Percentiles rank a stretch among this genome's conserved stretches.
These are phyloP conservation scores for Kodamaea nitidulidarum DNA, from an alignment of 805 yeast genomes.

Conservation along the genomic window DNA sequence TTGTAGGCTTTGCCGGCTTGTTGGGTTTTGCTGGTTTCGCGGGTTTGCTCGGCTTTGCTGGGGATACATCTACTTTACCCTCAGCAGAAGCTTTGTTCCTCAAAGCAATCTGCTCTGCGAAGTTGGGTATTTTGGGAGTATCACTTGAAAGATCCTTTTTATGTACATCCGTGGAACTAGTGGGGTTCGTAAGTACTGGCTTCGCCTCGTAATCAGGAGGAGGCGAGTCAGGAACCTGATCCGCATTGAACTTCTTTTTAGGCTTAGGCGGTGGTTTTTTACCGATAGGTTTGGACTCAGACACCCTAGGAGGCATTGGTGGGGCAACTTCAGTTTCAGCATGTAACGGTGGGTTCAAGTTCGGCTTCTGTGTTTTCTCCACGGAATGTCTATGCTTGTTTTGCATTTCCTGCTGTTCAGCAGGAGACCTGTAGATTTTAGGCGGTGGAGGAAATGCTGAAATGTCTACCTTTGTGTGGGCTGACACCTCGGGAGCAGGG, in stretches of 20 bases:
- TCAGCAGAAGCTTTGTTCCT: constrained; percentile 3
- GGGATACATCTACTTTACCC: background rate
- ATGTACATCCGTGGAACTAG: background rate
- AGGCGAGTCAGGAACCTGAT: background rate
- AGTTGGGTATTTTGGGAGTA: constrained; percentile 16
- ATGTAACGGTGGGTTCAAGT: too few relatives aligned
- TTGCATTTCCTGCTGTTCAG: background rate
- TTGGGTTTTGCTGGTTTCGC: constrained; percentile 15
- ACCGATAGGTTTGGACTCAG: background rate
- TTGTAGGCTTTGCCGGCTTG: constrained; percentile 13
- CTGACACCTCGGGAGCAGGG: too few relatives aligned
- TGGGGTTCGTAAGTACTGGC: too few relatives aligned
- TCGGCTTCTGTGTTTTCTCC: background rate
- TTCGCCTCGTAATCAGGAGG: background rate
- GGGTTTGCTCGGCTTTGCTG: constrained; percentile 15
- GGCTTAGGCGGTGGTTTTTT: constrained; percentile 43
- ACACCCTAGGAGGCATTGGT: background rate
- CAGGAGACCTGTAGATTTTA: constrained; percentile 9
- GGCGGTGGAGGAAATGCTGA: constrained; percentile 16
- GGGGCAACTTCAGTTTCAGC: background rate
- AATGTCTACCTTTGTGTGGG: background rate
- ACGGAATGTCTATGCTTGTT: background rate
- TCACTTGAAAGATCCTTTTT: too few relatives aligned
- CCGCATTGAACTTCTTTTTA: constrained; percentile 23
- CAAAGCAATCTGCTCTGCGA: constrained; percentile 27